Evolutionary conservation across 2,329 filamentous ascomycete species (phyloP).

Genomic region (Claviceps digitariae): DNA sequence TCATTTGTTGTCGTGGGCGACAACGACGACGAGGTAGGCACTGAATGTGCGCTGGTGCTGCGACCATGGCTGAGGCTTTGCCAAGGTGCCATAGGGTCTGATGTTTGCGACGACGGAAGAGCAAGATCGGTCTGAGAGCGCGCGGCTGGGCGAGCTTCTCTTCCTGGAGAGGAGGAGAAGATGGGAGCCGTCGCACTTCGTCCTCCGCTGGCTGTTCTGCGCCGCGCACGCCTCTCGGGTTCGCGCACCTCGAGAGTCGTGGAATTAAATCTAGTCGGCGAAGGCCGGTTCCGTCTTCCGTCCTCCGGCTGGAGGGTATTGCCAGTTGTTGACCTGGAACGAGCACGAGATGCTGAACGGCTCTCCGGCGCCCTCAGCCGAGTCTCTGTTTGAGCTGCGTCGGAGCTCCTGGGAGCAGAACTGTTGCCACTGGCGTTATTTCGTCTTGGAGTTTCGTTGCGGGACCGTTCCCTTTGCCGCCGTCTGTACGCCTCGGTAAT

Average conservation of each 20-base stretch:
- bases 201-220: slow-evolving; percentile 39
- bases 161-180: slow-evolving; percentile 25
- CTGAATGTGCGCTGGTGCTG: slow-evolving; percentile 25
- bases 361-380: slow-evolving; percentile 16
- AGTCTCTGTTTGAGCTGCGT: slow-evolving; percentile 11
- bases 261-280: slow-evolving; percentile 16
- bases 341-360: slow-evolving; percentile 24
- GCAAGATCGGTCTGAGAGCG: slow-evolving; percentile 54
- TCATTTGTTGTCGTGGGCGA: slow-evolving; percentile 13
- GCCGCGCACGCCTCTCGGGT: slow-evolving; percentile 20
- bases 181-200: slow-evolving; percentile 40
- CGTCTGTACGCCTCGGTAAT: slow-evolving; percentile 82
- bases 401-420: slow-evolving; percentile 21
- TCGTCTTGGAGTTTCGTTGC: slow-evolving; percentile 24
- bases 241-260: slow-evolving; percentile 20
- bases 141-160: slow-evolving; percentile 34
- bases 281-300: slow-evolving; percentile 38
- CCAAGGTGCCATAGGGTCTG: slow-evolving; percentile 23
- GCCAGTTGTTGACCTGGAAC: slow-evolving; percentile 33
- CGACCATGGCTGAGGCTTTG: slow-evolving; percentile 29
- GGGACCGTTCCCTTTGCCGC: slow-evolving; percentile 52
- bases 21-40: slow-evolving; percentile 14
- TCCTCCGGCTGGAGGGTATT: slow-evolving; percentile 29
- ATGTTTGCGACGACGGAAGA: slow-evolving; percentile 27
- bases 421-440: slow-evolving; percentile 26